phyloP scores from a whole-genome alignment of 495 filamentous ascomycete species.

The Diplogelasinospora grovesii region DNA sequence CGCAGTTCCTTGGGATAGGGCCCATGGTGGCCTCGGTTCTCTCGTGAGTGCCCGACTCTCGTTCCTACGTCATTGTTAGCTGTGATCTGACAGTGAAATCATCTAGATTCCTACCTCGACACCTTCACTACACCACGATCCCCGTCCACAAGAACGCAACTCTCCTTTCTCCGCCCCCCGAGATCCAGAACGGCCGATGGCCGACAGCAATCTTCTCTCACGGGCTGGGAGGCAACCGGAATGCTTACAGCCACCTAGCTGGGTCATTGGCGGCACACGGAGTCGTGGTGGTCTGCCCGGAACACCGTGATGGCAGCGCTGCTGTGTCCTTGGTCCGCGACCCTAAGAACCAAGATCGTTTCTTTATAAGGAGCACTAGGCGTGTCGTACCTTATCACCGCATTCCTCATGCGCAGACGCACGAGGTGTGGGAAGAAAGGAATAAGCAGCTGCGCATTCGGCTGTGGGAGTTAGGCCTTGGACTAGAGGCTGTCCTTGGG shows the following conservation, averaged over 20 bases:
- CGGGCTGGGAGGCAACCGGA: conserved; percentile 65
- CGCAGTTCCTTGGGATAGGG: conserved; percentile 57
- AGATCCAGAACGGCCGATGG: conserved; percentile 43
- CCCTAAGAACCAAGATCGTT: conserved; percentile 29
- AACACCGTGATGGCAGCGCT: conserved; percentile 69
- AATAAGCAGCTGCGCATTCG: conserved; percentile 64
- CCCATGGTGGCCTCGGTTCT: conserved; percentile 48
- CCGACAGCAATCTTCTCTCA: conserved; percentile 78
- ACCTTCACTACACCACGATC: conserved; percentile 60
- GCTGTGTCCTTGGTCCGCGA: conserved; percentile 57
- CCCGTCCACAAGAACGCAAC: conserved; percentile 39
- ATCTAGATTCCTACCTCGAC: conserved; percentile 51
- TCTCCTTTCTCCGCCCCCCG: conserved; percentile 20
- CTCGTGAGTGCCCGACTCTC: conserved; percentile 44
- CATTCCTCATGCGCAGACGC: conserved; percentile 46
- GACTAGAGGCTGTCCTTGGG: conserved; percentile 54
- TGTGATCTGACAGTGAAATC: background rate
- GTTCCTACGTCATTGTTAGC: background rate
- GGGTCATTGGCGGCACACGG: conserved; percentile 69
- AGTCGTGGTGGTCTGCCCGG: conserved; percentile 65
- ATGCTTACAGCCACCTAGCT: conserved; percentile 66
- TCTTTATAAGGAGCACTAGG: conserved; percentile 23
- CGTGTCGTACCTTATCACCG: conserved; percentile 38
- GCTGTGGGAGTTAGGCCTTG: conserved; percentile 61
- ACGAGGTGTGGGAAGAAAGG: conserved; percentile 52